phyloP scores from a whole-genome alignment of 2,329 filamentous ascomycete species.

The Aspergillus japonicus region DNA sequence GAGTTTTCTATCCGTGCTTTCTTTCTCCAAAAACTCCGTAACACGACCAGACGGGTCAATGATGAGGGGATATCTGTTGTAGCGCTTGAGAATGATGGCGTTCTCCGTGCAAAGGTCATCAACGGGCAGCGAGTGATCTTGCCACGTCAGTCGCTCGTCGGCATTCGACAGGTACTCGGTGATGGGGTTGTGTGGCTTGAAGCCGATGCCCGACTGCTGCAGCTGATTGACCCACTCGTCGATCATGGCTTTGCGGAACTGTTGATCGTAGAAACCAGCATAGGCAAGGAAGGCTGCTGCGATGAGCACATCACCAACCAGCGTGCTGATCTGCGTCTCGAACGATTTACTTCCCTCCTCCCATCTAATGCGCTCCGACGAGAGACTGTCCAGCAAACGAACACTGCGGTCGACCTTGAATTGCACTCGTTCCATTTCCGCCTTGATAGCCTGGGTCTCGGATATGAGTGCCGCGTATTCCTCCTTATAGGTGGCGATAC shows the following conservation, averaged over 20 bases:
- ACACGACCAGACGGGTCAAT: constrained; percentile 95
- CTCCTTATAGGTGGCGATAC: constrained; percentile 91
- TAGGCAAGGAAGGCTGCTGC: constrained; percentile 98
- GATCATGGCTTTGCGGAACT: constrained; percentile 95
- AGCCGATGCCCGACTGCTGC: constrained; percentile 85
- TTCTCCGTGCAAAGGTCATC: constrained; percentile 99
- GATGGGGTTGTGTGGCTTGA: constrained; percentile 89
- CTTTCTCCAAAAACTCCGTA: constrained; percentile 91
- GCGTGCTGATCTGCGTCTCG: constrained; percentile 93
- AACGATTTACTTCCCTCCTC: constrained; percentile 97
- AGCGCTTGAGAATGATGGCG: constrained; percentile 93
- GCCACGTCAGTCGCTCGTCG: constrained; percentile 92
- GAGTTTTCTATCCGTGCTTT: constrained; percentile 87
- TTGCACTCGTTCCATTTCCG: constrained; percentile 92
- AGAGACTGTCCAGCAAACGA: constrained; percentile 87
- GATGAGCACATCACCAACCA: constrained; percentile 92
- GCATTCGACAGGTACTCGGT: constrained; percentile 96
- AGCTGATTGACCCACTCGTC: constrained; percentile 97
- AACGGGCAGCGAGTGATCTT: constrained; percentile 87
- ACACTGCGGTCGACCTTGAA: constrained; percentile 98
- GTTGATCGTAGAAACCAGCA: constrained; percentile 94
- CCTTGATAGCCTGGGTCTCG: constrained; percentile 95
- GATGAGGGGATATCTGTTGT: constrained; percentile 97
- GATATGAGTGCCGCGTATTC: constrained; percentile 96
- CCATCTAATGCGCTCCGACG: constrained; percentile 90